These are phyloP conservation scores for Paraconiothyrium sp. DNA, from an alignment of 2,329 filamentous ascomycete species.

Conservation along the genomic window DNA sequence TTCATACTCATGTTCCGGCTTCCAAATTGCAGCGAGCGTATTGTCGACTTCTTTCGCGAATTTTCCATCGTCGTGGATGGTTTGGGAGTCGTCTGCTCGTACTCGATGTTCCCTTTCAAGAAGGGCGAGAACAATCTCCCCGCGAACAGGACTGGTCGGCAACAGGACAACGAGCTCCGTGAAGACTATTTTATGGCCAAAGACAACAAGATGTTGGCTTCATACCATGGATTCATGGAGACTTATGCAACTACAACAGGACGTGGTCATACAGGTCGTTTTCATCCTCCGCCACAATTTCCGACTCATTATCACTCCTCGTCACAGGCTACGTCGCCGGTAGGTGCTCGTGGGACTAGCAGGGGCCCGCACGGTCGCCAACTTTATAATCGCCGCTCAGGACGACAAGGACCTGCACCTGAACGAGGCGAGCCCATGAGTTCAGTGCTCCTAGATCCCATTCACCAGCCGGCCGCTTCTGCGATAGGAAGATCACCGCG, in stretches of 20 bases:
- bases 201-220: conserved; percentile 98
- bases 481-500: conserved; percentile 54
- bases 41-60: conserved; percentile 97
- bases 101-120: conserved; percentile 97
- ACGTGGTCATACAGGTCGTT: conserved; percentile 56
- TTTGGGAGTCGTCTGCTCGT: conserved; percentile 94
- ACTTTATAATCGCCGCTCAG: conserved; percentile 36
- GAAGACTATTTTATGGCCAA: conserved; percentile 96
- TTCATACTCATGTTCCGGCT: conserved; percentile 88
- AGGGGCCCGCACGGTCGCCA: conserved; percentile 37
- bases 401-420: conserved; percentile 28
- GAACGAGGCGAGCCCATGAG: conserved; percentile 68
- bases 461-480: conserved; percentile 72
- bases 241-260: conserved; percentile 69
- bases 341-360: conserved; percentile 35
- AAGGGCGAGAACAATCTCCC: conserved; percentile 71
- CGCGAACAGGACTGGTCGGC: conserved; percentile 48
- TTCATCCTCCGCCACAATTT: conserved; percentile 79
- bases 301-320: conserved; percentile 67
- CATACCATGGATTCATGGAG: conserved; percentile 93
- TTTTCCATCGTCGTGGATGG: conserved; percentile 98
- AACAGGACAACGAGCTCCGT: conserved; percentile 69
- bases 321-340: conserved; percentile 61
- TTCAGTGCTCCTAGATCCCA: conserved; percentile 77
- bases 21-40: conserved; percentile 86